A percentile compares a stretch with the other conserved stretches of the same genome.
Evolutionary conservation across 345 rosid species (phyloP).

Genomic region (Melastoma malabathricum): DNA sequence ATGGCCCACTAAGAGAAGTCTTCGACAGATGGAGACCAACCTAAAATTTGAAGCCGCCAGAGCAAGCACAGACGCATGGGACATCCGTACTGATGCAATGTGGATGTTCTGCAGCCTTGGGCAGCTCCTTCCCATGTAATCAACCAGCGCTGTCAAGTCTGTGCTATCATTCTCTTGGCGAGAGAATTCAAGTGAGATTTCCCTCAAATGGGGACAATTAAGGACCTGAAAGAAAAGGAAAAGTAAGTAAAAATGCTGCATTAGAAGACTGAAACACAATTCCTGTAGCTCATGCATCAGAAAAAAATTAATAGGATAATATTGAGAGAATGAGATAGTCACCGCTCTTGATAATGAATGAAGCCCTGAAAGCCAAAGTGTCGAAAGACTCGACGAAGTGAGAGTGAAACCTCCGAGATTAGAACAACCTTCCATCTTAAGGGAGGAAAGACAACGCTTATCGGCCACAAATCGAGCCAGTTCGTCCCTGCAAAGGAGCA

Average conservation of each 20-base stretch:
- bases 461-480: slow-evolving; percentile 91
- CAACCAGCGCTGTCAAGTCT: slow-evolving; percentile 53
- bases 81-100: slow-evolving; percentile 69
- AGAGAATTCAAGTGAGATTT: slow-evolving; percentile 78
- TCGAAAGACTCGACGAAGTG: slow-evolving; percentile 67
- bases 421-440: slow-evolving; percentile 94
- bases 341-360: slow-evolving; percentile 73
- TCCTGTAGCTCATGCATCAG: neutral
- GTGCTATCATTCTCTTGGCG: slow-evolving; percentile 64
- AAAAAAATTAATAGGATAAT: neutral
- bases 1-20: too few species aligned
- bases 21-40: slow-evolving; percentile 21
- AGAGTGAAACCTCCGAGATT: slow-evolving; percentile 72
- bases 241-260: slow-evolving; percentile 1
- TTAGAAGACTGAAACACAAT: neutral
- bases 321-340: slow-evolving; percentile 3
- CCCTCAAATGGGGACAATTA: slow-evolving; percentile 72
- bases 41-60: slow-evolving; percentile 75
- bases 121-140: slow-evolving; percentile 68
- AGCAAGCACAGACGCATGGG: slow-evolving; percentile 72
- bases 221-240: slow-evolving; percentile 31
- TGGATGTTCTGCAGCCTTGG: slow-evolving; percentile 68
- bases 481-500: slow-evolving; percentile 53
- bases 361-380: slow-evolving; percentile 84
- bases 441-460: slow-evolving; percentile 58